Evolutionary conservation across 2,329 filamentous ascomycete genomes (phyloP).

Genomic region (Penicillium sclerotigenum): DNA sequence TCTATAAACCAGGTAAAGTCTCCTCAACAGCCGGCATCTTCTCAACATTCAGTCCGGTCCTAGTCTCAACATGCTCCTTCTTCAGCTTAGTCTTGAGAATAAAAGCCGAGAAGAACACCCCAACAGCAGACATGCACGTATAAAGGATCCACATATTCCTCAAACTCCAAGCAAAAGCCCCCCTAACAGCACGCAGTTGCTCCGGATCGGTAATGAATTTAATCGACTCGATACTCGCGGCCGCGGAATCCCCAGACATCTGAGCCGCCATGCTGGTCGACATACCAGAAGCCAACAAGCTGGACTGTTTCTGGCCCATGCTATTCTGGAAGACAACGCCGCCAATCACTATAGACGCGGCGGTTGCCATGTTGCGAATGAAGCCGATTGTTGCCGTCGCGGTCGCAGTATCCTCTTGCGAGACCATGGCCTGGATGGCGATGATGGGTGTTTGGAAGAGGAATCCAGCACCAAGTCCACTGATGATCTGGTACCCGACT

Average conservation of each 20-base stretch:
- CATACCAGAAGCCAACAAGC: slow-evolving; percentile 54
- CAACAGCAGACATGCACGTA: slow-evolving; percentile 41
- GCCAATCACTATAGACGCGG: slow-evolving; percentile 67
- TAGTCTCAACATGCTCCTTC: slow-evolving; percentile 52
- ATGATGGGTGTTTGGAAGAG: slow-evolving; percentile 56
- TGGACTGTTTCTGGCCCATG: slow-evolving; percentile 47
- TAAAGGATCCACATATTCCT: slow-evolving; percentile 51
- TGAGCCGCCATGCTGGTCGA: slow-evolving; percentile 20
- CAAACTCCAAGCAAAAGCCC: slow-evolving; percentile 50
- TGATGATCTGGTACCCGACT: slow-evolving; percentile 50
- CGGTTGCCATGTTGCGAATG: slow-evolving; percentile 65
- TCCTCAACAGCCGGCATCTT: slow-evolving; percentile 18
- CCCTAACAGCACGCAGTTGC: slow-evolving; percentile 42
- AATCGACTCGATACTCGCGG: slow-evolving; percentile 48
- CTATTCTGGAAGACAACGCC: slow-evolving; percentile 75
- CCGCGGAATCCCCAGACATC: slow-evolving; percentile 45
- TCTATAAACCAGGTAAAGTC: slow-evolving; percentile 1
- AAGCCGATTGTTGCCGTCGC: slow-evolving; percentile 55
- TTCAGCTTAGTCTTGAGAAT: slow-evolving; percentile 47
- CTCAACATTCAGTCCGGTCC: slow-evolving; percentile 44
- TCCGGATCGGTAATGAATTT: slow-evolving; percentile 36
- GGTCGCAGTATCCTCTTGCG: slow-evolving; percentile 48
- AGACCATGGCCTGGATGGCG: slow-evolving; percentile 54
- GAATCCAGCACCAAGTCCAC: slow-evolving; percentile 51
- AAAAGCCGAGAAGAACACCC: slow-evolving; percentile 45